phyloP scores from a whole-genome alignment of 805 yeast species.

The Yamadazyma insecticola region DNA sequence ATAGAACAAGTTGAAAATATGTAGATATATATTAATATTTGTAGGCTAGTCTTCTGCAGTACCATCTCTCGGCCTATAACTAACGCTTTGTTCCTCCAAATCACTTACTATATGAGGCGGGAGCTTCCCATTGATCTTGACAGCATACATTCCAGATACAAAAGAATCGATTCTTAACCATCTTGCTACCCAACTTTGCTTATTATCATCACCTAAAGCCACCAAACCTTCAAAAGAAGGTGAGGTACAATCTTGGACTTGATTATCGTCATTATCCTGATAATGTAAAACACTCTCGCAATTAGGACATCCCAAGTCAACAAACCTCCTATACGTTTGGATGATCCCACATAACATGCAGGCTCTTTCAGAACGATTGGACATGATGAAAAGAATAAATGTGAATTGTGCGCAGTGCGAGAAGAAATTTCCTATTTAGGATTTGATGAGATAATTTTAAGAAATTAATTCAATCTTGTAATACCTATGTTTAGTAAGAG shows the following conservation, averaged over 20 bases:
- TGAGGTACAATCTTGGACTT: constrained; percentile 88
- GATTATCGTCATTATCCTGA: constrained; percentile 73
- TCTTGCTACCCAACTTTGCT: constrained; percentile 90
- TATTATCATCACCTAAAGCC: constrained; percentile 76
- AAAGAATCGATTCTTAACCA: constrained; percentile 92
- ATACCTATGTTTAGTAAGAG: too few species aligned
- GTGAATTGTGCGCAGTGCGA: neutral
- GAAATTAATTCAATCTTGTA: too few species aligned
- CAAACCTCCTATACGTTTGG: constrained; percentile 69
- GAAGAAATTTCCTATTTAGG: neutral
- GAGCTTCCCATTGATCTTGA: constrained; percentile 83
- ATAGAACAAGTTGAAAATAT: constrained; percentile 12
- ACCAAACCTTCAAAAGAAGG: constrained; percentile 95
- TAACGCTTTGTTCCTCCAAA: constrained; percentile 67
- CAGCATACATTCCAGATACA: constrained; percentile 88
- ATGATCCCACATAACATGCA: constrained; percentile 96
- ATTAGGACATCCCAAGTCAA: constrained; percentile 90
- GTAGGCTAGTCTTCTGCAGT: constrained; percentile 54
- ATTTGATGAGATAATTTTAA: neutral
- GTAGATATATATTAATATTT: constrained; percentile 3
- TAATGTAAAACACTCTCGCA: constrained; percentile 85
- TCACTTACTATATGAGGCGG: constrained; percentile 81
- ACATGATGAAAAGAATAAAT: constrained; percentile 21
- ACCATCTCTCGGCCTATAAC: constrained; percentile 94
- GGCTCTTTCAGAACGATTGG: constrained; percentile 78